phyloP scores from a whole-genome alignment of 2,329 filamentous ascomycete genomes.

The Cytospora paraplurivora region DNA sequence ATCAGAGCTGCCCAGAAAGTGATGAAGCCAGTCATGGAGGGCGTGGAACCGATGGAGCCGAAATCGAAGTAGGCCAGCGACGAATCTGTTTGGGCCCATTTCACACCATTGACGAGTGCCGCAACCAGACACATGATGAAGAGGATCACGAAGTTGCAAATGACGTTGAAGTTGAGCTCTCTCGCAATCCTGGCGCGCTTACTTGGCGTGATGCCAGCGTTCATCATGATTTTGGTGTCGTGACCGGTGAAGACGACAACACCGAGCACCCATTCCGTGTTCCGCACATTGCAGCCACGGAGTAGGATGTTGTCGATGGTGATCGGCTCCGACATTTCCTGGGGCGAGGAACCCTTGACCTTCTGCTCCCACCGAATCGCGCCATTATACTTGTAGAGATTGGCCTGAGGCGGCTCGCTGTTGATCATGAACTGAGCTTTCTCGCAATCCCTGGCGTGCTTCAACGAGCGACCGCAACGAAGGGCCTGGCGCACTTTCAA shows the following conservation, averaged over 20 bases:
- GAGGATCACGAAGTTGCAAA: constrained; percentile 93
- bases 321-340: constrained; percentile 88
- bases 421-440: constrained; percentile 84
- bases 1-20: constrained; percentile 96
- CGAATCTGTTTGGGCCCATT: constrained; percentile 74
- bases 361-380: constrained; percentile 84
- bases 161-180: constrained; percentile 94
- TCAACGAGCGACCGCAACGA: constrained; percentile 78
- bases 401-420: constrained; percentile 88
- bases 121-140: constrained; percentile 86
- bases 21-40: constrained; percentile 84
- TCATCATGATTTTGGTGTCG: constrained; percentile 99
- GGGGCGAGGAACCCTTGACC: constrained; percentile 62
- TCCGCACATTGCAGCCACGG: constrained; percentile 88
- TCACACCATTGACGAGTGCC: constrained; percentile 80
- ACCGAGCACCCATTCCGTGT: constrained; percentile 94
- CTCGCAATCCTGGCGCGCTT: constrained; percentile 90
- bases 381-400: constrained; percentile 93
- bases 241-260: constrained; percentile 92
- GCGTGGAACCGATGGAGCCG: constrained; percentile 74
- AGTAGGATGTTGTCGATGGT: constrained; percentile 94
- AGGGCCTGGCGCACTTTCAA: constrained; percentile 92
- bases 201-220: constrained; percentile 90
- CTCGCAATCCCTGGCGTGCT: constrained; percentile 91
- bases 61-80: constrained; percentile 84